Conservation (phyloP, 805 yeast genomes). For the Candida xyloterini region DNA sequence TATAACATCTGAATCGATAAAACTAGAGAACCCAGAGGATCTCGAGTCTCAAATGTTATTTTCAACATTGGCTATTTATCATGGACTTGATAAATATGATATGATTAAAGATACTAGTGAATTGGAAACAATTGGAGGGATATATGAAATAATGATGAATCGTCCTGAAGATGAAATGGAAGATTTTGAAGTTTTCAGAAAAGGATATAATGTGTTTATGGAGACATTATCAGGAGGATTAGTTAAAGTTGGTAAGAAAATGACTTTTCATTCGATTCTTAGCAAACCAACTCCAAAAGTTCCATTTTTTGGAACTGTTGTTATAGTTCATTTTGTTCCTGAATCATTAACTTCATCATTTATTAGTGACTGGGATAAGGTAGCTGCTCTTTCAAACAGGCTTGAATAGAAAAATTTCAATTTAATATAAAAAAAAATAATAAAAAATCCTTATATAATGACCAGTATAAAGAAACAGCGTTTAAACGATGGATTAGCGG, state of each 20-base stretch:
- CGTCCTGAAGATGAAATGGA: constrained; percentile 45
- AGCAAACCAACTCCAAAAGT: constrained; percentile 59
- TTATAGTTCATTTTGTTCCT: constrained; percentile 78
- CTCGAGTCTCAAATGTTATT: constrained; percentile 74
- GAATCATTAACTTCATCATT: constrained; percentile 61
- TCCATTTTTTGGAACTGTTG: constrained; percentile 72
- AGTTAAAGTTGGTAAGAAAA: constrained; percentile 78
- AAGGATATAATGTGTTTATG: constrained; percentile 62
- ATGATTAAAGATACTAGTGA: constrained; percentile 75
- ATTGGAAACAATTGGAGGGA: constrained; percentile 59
- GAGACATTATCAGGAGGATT: constrained; percentile 84
- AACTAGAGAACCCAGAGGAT: constrained; percentile 63
- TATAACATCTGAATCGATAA: constrained; percentile 49
- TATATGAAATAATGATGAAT: constrained; percentile 57
- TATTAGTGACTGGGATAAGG: constrained; percentile 65
- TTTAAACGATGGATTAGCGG: constrained; percentile 53
- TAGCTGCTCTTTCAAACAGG: constrained; percentile 41
- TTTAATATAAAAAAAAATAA: neutral
- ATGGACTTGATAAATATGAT: constrained; percentile 82
- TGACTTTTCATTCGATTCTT: constrained; percentile 61
- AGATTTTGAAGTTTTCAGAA: constrained; percentile 41
- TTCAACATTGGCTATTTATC: constrained; percentile 79
- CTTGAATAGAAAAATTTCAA: constrained; percentile 1
- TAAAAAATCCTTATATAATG: constrained; percentile 9
- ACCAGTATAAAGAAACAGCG: constrained; percentile 37